Percentiles rank a stretch among this genome's conserved stretches.
These are phyloP conservation scores for Wickerhamomyces bovis DNA, from an alignment of 805 yeast genomes.

Conservation along the genomic window DNA sequence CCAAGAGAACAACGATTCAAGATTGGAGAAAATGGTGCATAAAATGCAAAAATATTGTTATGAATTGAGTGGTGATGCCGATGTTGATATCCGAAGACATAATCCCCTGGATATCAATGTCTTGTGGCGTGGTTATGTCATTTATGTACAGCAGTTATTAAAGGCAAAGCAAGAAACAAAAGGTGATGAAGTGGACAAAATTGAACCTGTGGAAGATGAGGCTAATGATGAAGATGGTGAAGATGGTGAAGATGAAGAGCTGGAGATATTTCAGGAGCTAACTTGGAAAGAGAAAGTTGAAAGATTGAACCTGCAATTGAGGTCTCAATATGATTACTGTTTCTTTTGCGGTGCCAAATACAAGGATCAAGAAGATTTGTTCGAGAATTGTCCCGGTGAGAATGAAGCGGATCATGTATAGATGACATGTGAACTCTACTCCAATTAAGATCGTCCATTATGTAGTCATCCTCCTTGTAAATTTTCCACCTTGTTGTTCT, in stretches of 20 bases:
- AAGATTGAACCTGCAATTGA: slow-evolving; percentile 32
- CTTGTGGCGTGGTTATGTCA: slow-evolving; percentile 37
- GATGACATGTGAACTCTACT: not conserved
- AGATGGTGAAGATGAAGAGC: slow-evolving; percentile 28
- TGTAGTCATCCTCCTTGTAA: not conserved
- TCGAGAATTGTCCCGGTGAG: slow-evolving; percentile 43
- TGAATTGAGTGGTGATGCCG: slow-evolving; percentile 32
- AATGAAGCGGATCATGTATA: slow-evolving; percentile 37
- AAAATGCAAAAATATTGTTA: slow-evolving; percentile 37
- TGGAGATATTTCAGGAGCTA: slow-evolving; percentile 24
- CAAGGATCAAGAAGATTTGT: slow-evolving; percentile 32
- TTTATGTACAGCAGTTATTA: slow-evolving; percentile 8
- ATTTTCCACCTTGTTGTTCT: too few relatives aligned
- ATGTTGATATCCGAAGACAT: slow-evolving; percentile 16
- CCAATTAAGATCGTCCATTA: not conserved
- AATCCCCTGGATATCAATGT: slow-evolving; percentile 30
- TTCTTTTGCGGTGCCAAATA: slow-evolving; percentile 44
- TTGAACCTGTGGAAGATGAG: slow-evolving; percentile 3
- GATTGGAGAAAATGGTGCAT: slow-evolving; percentile 13
- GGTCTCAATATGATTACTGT: slow-evolving; percentile 39
- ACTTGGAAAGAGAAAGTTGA: slow-evolving; percentile 25
- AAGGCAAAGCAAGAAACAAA: slow-evolving; percentile 5
- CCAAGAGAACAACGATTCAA: slow-evolving; percentile 9
- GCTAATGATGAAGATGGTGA: slow-evolving; percentile 9
- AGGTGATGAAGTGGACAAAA: slow-evolving; percentile 1